Evolutionary conservation across 768 basidiomycete genomes (phyloP).

Genomic region (Megacollybia marginata): DNA sequence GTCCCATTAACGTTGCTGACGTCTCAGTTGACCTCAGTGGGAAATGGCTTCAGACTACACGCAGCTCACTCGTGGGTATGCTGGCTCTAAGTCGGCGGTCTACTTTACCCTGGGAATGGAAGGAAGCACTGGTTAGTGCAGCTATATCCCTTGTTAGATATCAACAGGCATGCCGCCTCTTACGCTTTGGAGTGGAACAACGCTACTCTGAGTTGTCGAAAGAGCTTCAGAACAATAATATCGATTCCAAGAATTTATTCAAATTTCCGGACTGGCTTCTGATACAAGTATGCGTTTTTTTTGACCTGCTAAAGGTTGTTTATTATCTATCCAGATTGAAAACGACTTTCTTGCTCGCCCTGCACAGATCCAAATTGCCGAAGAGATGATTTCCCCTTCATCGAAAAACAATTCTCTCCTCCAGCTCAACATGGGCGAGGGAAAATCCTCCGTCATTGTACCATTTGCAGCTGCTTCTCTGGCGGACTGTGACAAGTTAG

Average conservation of each 20-base stretch:
- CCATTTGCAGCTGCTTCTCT: conserved; percentile 32
- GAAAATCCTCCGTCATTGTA: conserved; percentile 44
- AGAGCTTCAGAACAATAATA: neutral
- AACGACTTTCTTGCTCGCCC: neutral
- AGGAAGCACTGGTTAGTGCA: too few species aligned
- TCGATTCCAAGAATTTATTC: neutral
- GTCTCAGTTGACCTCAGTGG: too few species aligned
- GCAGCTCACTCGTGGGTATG: too few species aligned
- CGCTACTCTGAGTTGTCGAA: neutral
- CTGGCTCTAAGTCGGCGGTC: too few species aligned
- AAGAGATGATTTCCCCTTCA: conserved; percentile 26
- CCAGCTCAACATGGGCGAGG: conserved; percentile 55
- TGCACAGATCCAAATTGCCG: neutral
- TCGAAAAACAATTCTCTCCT: conserved; percentile 28
- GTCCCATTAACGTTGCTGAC: too few species aligned
- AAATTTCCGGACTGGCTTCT: neutral
- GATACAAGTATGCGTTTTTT: neutral
- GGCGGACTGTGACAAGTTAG: conserved; percentile 34
- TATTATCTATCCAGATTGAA: neutral
- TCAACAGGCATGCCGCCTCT: neutral
- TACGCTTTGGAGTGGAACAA: neutral
- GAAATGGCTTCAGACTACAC: too few species aligned
- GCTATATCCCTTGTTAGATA: neutral
- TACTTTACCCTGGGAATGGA: too few species aligned
- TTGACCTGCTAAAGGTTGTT: neutral